These are phyloP conservation scores for Dianthus caryophyllus DNA, from an alignment of 148 eudicot species.

Conservation along the genomic window DNA sequence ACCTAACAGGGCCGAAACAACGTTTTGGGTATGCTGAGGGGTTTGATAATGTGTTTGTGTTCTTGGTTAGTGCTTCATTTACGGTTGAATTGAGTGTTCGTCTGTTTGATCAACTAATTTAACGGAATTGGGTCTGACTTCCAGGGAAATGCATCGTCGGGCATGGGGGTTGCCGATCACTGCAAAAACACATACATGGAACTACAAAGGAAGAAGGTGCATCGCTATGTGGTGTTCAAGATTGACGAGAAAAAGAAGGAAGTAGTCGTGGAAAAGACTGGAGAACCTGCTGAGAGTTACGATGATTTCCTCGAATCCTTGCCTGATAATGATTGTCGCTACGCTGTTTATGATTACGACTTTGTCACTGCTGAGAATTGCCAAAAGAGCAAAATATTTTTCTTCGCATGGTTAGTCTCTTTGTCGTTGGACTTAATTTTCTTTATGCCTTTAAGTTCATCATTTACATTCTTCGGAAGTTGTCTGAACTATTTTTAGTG, in stretches of 20 bases:
- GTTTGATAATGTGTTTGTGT: not conserved
- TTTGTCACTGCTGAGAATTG: constrained; percentile 72
- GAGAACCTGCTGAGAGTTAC: constrained; percentile 59
- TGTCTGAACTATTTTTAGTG: too few relatives aligned
- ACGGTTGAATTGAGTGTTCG: too few relatives aligned
- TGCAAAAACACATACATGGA: constrained; percentile 57
- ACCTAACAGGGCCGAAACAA: too few relatives aligned
- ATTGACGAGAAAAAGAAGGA: constrained; percentile 75
- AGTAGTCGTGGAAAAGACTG: constrained; percentile 75
- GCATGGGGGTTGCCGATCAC: constrained; percentile 65
- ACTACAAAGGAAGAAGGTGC: constrained; percentile 61
- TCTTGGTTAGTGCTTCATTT: not conserved
- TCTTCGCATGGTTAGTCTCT: constrained; percentile 60
- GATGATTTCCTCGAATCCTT: constrained; percentile 69
- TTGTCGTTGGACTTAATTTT: not conserved
- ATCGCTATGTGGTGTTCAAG: constrained; percentile 69
- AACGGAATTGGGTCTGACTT: constrained; percentile 5
- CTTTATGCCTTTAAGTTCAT: not conserved
- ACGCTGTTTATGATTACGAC: constrained; percentile 68
- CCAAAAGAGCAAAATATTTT: constrained; percentile 70
- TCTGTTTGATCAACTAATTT: not conserved
- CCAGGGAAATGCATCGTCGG: constrained; percentile 62
- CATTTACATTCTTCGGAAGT: not conserved
- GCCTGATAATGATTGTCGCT: constrained; percentile 79
- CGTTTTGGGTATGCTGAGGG: not conserved